Conservation (phyloP, 371 early-diverging fungal species). For the Mucor mucedo region DNA sequence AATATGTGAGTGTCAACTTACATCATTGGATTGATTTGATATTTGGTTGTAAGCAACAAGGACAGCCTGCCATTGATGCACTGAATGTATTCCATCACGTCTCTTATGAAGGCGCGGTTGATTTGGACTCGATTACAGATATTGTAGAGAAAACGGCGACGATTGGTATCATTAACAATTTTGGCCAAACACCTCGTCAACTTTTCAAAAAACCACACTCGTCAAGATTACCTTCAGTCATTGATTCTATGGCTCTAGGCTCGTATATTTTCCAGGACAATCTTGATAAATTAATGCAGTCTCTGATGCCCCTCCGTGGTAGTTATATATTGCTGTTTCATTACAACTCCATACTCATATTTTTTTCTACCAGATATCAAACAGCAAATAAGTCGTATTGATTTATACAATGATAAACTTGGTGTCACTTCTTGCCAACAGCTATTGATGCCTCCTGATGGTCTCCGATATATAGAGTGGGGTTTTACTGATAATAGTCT, state of each 20-base stretch:
- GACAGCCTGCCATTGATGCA: conserved; percentile 79
- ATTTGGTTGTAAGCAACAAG: conserved; percentile 91
- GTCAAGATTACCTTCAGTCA: conserved; percentile 39
- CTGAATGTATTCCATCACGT: conserved; percentile 91
- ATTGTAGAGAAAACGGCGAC: conserved; percentile 89
- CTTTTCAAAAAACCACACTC: conserved; percentile 84
- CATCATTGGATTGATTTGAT: conserved; percentile 93
- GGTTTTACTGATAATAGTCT: conserved; percentile 73
- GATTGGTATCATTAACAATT: conserved; percentile 93
- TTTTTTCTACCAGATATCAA: conserved; percentile 49
- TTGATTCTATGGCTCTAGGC: conserved; percentile 42
- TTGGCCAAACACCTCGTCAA: conserved; percentile 94
- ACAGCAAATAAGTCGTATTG: conserved; percentile 59
- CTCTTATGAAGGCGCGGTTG: conserved; percentile 92
- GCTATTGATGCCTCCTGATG: conserved; percentile 61
- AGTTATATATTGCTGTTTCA: not conserved
- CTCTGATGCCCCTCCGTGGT: conserved; percentile 62
- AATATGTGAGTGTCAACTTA: conserved; percentile 82
- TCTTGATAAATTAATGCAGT: conserved; percentile 61
- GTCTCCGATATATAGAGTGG: conserved; percentile 74
- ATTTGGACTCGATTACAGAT: conserved; percentile 86
- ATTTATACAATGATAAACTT: conserved; percentile 52
- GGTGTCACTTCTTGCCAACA: conserved; percentile 58
- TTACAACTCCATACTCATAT: not conserved
- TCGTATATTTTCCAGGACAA: conserved; percentile 59